Percentiles rank a stretch among this genome's conserved stretches.
phyloP scores from a whole-genome alignment of 192 early-diverging fungal genomes.

The Chytriomyces confervae region DNA sequence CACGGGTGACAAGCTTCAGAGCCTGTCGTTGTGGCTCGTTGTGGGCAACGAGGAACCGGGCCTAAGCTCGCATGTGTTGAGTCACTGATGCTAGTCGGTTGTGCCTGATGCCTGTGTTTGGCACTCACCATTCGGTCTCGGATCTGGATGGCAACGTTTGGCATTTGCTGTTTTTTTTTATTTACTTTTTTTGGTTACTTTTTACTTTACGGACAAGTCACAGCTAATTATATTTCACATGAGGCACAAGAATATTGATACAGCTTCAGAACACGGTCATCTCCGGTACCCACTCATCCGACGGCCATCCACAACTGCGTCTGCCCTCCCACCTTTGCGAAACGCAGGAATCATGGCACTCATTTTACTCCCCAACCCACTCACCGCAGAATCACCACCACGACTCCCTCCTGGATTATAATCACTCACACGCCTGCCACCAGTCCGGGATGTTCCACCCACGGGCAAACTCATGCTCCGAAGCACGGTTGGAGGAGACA shows the following conservation, averaged over 20 bases:
- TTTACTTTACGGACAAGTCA: not conserved
- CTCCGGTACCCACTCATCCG: too few species aligned
- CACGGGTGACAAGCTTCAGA: slow-evolving; percentile 49
- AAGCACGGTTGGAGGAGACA: not conserved
- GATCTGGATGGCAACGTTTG: slow-evolving; percentile 29
- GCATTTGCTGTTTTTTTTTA: slow-evolving; percentile 15
- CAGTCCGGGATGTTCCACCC: too few species aligned
- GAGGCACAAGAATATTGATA: too few species aligned
- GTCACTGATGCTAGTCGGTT: not conserved
- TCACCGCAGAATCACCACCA: too few species aligned
- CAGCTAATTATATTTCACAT: too few species aligned
- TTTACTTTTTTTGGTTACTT: not conserved
- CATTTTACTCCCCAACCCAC: too few species aligned
- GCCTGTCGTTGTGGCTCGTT: slow-evolving; percentile 49
- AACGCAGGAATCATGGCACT: too few species aligned
- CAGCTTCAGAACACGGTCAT: too few species aligned
- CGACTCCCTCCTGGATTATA: too few species aligned
- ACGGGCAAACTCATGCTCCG: not conserved
- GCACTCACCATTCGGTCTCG: slow-evolving; percentile 33
- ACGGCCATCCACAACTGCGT: too few species aligned
- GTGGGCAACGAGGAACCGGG: slow-evolving; percentile 46
- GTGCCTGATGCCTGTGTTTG: not conserved
- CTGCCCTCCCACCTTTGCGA: too few species aligned
- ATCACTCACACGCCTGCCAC: too few species aligned
- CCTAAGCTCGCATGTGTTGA: not conserved